These are phyloP conservation scores for Phytomonas sp. DNA, from an alignment of 208 protist species.

Conservation along the genomic window DNA sequence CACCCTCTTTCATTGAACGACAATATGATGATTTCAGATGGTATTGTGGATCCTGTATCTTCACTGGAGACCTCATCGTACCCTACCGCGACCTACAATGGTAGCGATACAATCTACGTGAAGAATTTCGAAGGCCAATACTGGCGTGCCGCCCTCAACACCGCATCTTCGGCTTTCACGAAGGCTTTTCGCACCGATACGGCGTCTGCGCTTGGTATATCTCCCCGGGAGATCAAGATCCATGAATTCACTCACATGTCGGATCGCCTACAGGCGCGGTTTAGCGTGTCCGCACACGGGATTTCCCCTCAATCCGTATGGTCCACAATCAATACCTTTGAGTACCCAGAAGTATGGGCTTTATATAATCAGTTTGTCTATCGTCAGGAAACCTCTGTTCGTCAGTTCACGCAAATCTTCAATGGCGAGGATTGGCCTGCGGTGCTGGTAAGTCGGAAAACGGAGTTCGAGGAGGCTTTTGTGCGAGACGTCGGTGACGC, in stretches of 20 bases:
- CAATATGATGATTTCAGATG: neutral
- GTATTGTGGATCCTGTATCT: neutral
- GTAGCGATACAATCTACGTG: neutral
- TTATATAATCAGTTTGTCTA: conserved; percentile 36
- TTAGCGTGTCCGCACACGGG: conserved; percentile 22
- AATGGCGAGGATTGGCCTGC: conserved; percentile 40
- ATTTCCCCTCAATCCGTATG: conserved; percentile 25
- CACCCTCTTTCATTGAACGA: neutral
- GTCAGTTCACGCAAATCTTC: conserved; percentile 42
- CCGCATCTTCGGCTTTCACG: neutral
- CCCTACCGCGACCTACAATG: neutral
- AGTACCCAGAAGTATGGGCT: conserved; percentile 43
- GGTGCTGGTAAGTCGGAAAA: conserved; percentile 22
- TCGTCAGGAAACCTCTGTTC: conserved; percentile 16
- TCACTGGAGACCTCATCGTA: neutral
- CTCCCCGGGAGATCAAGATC: conserved; percentile 22
- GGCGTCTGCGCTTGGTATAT: conserved; percentile 23
- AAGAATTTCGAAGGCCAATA: neutral
- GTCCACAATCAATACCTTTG: conserved; percentile 31
- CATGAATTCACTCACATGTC: conserved; percentile 2
- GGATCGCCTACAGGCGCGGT: conserved; percentile 16
- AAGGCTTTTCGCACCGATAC: conserved; percentile 40
- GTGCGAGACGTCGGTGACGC: conserved; percentile 30
- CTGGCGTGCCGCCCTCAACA: neutral
- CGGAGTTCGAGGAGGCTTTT: conserved; percentile 40